These are phyloP conservation scores for Gypsophila paniculata DNA, from an alignment of 179 eudicot genomes.

Conservation along the genomic window DNA sequence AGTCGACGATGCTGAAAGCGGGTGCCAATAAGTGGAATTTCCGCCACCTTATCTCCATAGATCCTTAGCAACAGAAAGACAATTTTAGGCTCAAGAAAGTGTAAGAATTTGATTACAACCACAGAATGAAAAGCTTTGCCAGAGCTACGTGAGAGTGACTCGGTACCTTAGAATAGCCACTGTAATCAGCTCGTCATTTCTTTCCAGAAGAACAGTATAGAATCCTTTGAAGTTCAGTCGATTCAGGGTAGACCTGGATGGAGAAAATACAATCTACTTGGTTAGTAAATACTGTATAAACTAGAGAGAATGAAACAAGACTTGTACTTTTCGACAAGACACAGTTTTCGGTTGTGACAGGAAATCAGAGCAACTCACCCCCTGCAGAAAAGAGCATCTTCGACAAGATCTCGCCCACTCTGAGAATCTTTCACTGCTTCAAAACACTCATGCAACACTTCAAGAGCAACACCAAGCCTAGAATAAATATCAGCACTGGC, in stretches of 20 bases:
- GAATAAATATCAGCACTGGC: conserved; percentile 47
- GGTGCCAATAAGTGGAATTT: conserved; percentile 90
- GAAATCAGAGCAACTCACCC: conserved; percentile 39
- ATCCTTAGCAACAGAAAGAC: conserved; percentile 41
- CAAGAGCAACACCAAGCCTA: conserved; percentile 75
- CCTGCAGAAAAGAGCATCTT: conserved; percentile 79
- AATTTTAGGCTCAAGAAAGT: conserved; percentile 21
- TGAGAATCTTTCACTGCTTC: conserved; percentile 73
- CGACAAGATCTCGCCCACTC: conserved; percentile 67
- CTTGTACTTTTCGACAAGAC: not conserved
- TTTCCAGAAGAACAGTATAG: conserved; percentile 79
- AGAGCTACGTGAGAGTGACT: not conserved
- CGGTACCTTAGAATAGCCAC: conserved; percentile 73
- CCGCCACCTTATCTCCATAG: conserved; percentile 77
- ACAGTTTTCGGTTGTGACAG: not conserved
- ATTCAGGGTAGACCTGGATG: conserved; percentile 54
- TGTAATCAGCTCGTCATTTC: conserved; percentile 69
- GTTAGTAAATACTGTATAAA: not conserved
- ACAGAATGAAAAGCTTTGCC: not conserved
- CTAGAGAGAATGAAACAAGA: not conserved
- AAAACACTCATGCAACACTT: conserved; percentile 95
- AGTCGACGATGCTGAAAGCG: conserved; percentile 69
- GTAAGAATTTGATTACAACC: not conserved
- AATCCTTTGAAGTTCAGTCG: conserved; percentile 85
- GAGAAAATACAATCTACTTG: conserved; percentile 4